Conservation (phyloP, 208 protist species). For the Trichomonas tenax region DNA sequence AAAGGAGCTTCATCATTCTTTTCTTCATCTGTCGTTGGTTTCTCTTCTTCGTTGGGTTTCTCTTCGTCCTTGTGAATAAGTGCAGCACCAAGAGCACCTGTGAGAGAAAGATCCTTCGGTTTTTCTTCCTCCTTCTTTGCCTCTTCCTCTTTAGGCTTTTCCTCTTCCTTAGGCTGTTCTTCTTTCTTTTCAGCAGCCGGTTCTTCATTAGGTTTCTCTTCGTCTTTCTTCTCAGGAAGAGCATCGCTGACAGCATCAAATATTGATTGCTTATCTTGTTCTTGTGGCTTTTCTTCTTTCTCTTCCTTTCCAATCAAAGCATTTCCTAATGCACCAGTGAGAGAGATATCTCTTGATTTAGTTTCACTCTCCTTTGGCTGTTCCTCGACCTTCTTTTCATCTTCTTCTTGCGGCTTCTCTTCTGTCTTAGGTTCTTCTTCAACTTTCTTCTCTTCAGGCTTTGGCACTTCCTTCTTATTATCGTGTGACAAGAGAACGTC, state of each 20-base stretch:
- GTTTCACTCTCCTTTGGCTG: no score
- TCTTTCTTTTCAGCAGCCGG: neutral
- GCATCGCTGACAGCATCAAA: neutral
- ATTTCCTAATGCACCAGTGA: no score
- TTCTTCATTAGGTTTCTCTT: neutral
- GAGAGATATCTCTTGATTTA: no score
- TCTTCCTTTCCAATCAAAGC: no score
- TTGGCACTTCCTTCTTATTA: neutral
- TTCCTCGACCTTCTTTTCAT: no score
- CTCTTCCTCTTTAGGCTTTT: neutral
- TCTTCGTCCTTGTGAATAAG: neutral
- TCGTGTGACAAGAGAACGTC: neutral
- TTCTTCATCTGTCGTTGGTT: neutral
- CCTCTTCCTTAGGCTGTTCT: neutral
- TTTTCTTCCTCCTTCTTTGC: neutral
- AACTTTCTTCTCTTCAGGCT: no score
- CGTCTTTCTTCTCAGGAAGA: neutral
- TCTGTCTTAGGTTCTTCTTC: neutral
- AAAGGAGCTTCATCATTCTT: neutral
- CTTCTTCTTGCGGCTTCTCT: no score
- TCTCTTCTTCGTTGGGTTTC: neutral
- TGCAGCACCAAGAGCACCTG: neutral
- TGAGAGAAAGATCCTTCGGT: neutral
- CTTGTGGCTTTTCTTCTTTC: neutral
- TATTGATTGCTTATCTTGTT: no score